Evolutionary conservation across 768 basidiomycete species (phyloP), one percentile per base, ranked within the genome.

Genomic region (Strobilomyces echinocephalus): DNA sequence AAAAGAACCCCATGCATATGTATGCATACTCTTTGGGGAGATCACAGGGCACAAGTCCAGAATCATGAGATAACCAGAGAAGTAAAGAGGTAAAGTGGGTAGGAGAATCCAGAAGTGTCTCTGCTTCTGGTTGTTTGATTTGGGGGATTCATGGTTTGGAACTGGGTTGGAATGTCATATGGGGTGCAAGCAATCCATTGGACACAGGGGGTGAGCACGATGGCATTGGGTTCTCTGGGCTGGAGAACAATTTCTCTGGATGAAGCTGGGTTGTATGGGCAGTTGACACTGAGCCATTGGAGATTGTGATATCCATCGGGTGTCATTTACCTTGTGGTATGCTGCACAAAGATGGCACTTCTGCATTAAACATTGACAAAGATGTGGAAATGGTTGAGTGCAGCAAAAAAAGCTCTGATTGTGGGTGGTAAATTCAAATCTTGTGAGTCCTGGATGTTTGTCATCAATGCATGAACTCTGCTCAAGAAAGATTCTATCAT

Each of bases 1-100:
- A 70, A 57, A 79, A 81, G 38, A 73, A 74, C 0, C 81, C 81
- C 62, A 82, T 63, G 58, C 75, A 76, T 38, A 62, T 63, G 57
- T 71, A 78, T 14, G 63, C 71, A 53, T 69, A 74, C 50, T 78
- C 78, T 7, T 59, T 41, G 12, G 73, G 65, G 2, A 77, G 60
- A 34, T 35, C 46, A 6, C 38, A 44, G 0, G 59, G 52, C n/a
- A 70, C 50, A 8, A 69, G 65, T 7, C 71, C 48, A 15, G 67
- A 67, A n/a, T 60, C 54, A n/a, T n/a, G n/a, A 3, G 77, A 72
- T 8, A 71, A 63, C 56, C 81, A 72, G 24, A 76, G 40, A 4
- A 75, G 66, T 10, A 81, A 48, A 10, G 80, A 80, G 5, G 66
- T 65, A 30, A 60, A 63, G 8, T 63, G 63, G 5, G 70, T 49